A percentile compares a stretch with the other conserved stretches of the same genome.
These are phyloP conservation scores for Cardamine chenopodiifolia DNA, from an alignment of 345 rosid genomes.

Conservation along the genomic window DNA sequence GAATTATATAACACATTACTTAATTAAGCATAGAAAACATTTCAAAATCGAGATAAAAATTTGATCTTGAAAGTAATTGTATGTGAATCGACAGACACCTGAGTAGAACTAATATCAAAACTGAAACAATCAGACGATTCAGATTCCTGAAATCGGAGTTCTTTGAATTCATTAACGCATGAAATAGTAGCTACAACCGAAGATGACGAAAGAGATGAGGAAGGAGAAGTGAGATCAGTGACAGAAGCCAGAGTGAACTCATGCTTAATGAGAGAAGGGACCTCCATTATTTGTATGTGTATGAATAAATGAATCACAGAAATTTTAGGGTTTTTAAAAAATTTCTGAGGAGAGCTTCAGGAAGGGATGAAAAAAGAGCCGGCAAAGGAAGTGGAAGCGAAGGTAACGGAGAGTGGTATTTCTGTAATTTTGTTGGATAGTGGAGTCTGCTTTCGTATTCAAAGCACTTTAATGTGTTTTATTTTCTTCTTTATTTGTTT, in stretches of 20 bases:
- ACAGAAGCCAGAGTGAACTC: slow-evolving; percentile 60
- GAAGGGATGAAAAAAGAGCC: slow-evolving; percentile 14
- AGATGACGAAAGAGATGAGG: slow-evolving; percentile 36
- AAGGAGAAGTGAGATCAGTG: slow-evolving; percentile 54
- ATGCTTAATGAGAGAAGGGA: slow-evolving; percentile 27
- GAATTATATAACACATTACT: background rate
- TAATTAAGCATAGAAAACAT: slow-evolving; percentile 17
- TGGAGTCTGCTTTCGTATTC: slow-evolving; percentile 16
- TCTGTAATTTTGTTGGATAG: background rate
- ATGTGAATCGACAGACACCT: slow-evolving; percentile 46
- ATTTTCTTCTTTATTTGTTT: background rate
- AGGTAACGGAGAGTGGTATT: slow-evolving; percentile 18
- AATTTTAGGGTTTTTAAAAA: slow-evolving; percentile 50
- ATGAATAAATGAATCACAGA: background rate
- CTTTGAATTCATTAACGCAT: slow-evolving; percentile 44
- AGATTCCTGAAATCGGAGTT: slow-evolving; percentile 53
- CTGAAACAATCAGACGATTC: slow-evolving; percentile 41
- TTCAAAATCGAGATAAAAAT: background rate
- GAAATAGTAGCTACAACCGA: slow-evolving; percentile 57
- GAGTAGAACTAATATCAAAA: slow-evolving; percentile 52
- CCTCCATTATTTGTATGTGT: slow-evolving; percentile 39
- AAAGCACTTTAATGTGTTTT: background rate
- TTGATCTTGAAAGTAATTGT: background rate
- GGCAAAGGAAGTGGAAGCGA: background rate
- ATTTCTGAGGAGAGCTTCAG: slow-evolving; percentile 5